These are phyloP conservation scores for Russula sp. DNA, from an alignment of 768 basidiomycete species.

Conservation along the genomic window DNA sequence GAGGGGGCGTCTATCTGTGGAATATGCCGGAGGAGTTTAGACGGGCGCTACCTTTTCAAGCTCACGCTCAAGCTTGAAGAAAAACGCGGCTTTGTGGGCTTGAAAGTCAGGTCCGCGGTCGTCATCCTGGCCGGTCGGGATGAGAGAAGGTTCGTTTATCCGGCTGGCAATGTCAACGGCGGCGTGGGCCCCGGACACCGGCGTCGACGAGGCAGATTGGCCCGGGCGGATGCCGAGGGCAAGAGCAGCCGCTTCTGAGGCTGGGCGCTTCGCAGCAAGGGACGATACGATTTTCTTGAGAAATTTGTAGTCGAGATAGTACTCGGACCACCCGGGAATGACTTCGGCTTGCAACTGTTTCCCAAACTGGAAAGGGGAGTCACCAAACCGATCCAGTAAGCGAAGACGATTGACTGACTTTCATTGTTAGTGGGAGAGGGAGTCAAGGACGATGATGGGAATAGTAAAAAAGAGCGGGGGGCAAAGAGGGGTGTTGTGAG, in stretches of 20 bases:
- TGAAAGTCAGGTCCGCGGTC: conserved; percentile 82
- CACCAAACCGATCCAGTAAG: conserved; percentile 1
- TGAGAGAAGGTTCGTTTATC: conserved; percentile 50
- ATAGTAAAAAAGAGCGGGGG: background rate
- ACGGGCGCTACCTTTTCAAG: conserved; percentile 73
- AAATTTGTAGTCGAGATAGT: conserved; percentile 98
- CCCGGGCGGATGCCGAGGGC: conserved; percentile 75
- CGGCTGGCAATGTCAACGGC: conserved; percentile 25
- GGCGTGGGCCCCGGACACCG: conserved; percentile 29
- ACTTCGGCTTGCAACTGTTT: conserved; percentile 96
- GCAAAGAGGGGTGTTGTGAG: background rate
- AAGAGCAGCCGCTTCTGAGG: conserved; percentile 82
- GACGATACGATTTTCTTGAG: conserved; percentile 99
- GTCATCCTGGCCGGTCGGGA: conserved; percentile 59
- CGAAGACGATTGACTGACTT: conserved; percentile 24
- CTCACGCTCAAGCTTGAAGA: conserved; percentile 97
- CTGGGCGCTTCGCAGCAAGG: conserved; percentile 81
- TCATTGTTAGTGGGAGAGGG: conserved; percentile 27
- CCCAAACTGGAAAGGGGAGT: conserved; percentile 65
- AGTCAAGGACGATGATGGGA: conserved; percentile 9
- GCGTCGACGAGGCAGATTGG: conserved; percentile 38
- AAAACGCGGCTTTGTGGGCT: conserved; percentile 95
- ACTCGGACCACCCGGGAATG: conserved; percentile 92
- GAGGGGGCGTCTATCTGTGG: conserved; percentile 9
- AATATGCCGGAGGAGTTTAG: background rate